phyloP scores from a whole-genome alignment of 1,284 basidiomycete species.

The Agaricales sp. region DNA sequence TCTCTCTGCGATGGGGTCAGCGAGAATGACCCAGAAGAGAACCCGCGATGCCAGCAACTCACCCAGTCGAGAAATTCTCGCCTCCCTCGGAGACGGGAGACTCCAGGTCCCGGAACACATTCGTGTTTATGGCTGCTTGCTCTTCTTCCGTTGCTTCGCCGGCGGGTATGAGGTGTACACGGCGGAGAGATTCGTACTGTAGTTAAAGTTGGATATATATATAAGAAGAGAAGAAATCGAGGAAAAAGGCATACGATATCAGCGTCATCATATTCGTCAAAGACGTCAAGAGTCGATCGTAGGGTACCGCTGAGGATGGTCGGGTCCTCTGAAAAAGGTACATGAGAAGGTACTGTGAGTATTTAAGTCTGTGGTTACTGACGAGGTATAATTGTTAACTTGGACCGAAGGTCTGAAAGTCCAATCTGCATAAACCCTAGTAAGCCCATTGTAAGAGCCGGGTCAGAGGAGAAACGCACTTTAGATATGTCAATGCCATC shows the following conservation, averaged over 20 bases:
- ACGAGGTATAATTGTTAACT: conserved; percentile 91
- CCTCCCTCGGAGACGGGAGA: conserved; percentile 80
- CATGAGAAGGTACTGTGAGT: conserved; percentile 2
- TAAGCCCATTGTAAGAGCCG: no score
- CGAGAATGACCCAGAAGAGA: not conserved
- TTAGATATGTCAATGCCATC: conserved; percentile 84
- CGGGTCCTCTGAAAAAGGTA: conserved; percentile 61
- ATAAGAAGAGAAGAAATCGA: conserved; percentile 4
- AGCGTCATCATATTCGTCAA: conserved; percentile 78
- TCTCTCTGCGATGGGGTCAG: conserved; percentile 27
- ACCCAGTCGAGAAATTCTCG: conserved; percentile 92
- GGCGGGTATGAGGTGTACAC: conserved; percentile 77
- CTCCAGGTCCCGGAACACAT: conserved; percentile 82
- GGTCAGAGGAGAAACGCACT: conserved; percentile 46
- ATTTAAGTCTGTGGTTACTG: conserved; percentile 15
- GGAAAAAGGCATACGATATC: conserved; percentile 53
- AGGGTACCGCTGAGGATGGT: conserved; percentile 82
- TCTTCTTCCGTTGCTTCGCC: conserved; percentile 40
- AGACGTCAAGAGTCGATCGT: conserved; percentile 86
- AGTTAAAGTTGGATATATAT: conserved; percentile 1
- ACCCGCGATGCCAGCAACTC: conserved; percentile 14
- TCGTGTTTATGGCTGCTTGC: conserved; percentile 57
- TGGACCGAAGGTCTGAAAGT: conserved; percentile 75
- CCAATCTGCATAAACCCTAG: not conserved
- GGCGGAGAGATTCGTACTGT: conserved; percentile 78